phyloP scores from a whole-genome alignment of 2,329 filamentous ascomycete species.

The Leptographium procerum region DNA sequence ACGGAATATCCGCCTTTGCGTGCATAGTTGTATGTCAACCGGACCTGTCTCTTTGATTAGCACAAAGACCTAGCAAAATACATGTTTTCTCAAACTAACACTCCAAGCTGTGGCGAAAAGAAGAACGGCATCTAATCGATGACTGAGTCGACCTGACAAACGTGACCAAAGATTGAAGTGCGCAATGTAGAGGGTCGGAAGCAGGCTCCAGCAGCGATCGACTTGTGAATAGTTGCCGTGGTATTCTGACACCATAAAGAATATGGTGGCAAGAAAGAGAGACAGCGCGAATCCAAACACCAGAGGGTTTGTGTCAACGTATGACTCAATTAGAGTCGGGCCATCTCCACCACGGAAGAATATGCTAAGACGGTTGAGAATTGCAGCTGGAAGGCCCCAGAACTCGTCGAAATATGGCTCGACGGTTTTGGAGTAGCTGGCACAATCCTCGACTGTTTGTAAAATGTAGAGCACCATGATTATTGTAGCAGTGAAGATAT shows the following conservation, averaged over 20 bases:
- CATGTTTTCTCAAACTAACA: constrained; percentile 35
- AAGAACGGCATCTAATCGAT: constrained; percentile 61
- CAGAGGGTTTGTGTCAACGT: constrained; percentile 76
- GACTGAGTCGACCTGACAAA: constrained; percentile 56
- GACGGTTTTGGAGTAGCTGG: constrained; percentile 64
- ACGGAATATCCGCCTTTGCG: constrained; percentile 82
- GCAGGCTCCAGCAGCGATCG: constrained; percentile 80
- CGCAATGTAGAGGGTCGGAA: constrained; percentile 76
- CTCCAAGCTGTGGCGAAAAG: constrained; percentile 68
- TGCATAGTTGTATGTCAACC: constrained; percentile 95
- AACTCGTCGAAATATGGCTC: constrained; percentile 63
- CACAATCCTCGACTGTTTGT: constrained; percentile 59
- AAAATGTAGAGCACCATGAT: constrained; percentile 63
- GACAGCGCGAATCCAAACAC: constrained; percentile 64
- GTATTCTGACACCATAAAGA: constrained; percentile 67
- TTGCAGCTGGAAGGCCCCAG: constrained; percentile 54
- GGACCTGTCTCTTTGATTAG: constrained; percentile 36
- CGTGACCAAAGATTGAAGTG: constrained; percentile 81
- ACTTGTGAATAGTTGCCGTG: constrained; percentile 97
- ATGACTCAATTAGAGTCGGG: constrained; percentile 50
- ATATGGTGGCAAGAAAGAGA: constrained; percentile 56
- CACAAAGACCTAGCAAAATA: too few species aligned
- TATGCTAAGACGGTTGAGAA: constrained; percentile 48
- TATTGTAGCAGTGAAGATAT: background rate
- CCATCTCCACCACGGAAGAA: constrained; percentile 28